Evolutionary conservation across 352 stramenopile species (phyloP), one percentile per base, ranked within the genome.

Genomic region (Pythium apleroticum): DNA sequence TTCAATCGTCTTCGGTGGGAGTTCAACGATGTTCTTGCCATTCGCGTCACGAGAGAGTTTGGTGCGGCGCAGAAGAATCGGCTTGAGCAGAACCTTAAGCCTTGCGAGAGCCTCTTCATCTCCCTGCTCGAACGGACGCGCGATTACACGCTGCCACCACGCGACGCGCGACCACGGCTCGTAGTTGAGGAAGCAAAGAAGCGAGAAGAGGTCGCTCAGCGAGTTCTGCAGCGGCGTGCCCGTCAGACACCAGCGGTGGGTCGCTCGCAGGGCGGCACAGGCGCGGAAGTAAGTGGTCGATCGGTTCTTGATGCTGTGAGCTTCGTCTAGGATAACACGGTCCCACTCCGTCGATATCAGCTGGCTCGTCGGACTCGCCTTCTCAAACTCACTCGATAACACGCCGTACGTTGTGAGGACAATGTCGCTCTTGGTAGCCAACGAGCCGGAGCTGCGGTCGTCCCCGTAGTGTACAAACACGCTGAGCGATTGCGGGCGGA

Each of bases 251-350:
- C 91, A 97, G 12, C 88, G 86, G 33, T 95, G 81, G 11, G 69
- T 77, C 3, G 85, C 81, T 33, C 62, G 61, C 4, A 97, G 55
- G 1, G 71, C 52, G 15, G 75, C 74, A 39, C 86, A 93, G 15
- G 80, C 74, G 20, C 79, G 81, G 53, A 90, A 91, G 65, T 93
- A 91, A 33, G 57, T 73, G n/a, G 84, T 93, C 35, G 70, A 46
- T 27, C 85, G 81, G 58, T 93, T 97, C 76, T 97, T 97, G 72
- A 97, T 97, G 37, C 79, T 93, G 69, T 97, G 91, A 5, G 88
- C 88, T 71, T 97, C 91, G 66, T 97, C 91, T 14, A 97, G 75
- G 60, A 97, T 92, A n/a, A 97, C 69, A 15, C 91, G 87, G 31
- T 80, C 73, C 91, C 91, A 97, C 17, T 83, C 45, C 1, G 72